Evolutionary conservation across 495 filamentous ascomycete genomes (phyloP).

Genomic region (Aspergillus kassunensis): DNA sequence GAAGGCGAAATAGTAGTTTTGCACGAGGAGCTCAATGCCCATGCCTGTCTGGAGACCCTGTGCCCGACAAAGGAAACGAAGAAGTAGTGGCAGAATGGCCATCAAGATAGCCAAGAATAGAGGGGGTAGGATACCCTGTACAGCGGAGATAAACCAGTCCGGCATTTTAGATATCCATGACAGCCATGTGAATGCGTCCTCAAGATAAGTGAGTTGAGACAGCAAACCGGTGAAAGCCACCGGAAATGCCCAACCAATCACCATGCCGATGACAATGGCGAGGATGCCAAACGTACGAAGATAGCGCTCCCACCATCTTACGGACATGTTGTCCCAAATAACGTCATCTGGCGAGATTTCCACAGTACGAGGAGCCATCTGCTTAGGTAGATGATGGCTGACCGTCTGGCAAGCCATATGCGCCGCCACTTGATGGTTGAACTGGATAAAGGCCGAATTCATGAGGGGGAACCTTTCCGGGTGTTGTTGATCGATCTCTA

Average conservation of each 20-base stretch:
- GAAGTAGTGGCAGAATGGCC: conserved; percentile 71
- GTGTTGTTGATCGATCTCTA: conserved; percentile 83
- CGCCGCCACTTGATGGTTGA: conserved; percentile 95
- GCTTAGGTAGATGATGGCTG: conserved; percentile 85
- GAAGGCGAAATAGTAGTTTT: conserved; percentile 92
- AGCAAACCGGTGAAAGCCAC: conserved; percentile 83
- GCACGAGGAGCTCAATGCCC: conserved; percentile 73
- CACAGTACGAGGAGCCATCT: conserved; percentile 89
- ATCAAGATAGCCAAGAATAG: conserved; percentile 75
- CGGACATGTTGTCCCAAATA: conserved; percentile 96
- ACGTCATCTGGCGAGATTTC: conserved; percentile 94
- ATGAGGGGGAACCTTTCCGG: conserved; percentile 88
- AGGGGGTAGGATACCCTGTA: conserved; percentile 85
- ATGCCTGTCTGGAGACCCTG: conserved; percentile 84
- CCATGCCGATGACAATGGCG: conserved; percentile 65
- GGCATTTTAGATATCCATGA: conserved; percentile 64
- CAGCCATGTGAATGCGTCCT: conserved; percentile 62
- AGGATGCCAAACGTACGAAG: conserved; percentile 65
- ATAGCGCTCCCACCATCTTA: conserved; percentile 93
- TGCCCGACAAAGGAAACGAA: conserved; percentile 67
- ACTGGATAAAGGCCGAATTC: conserved; percentile 98
- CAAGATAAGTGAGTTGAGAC: conserved; percentile 68
- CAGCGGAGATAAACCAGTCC: conserved; percentile 59
- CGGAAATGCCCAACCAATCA: conserved; percentile 87
- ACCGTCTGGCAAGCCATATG: conserved; percentile 97